Evolutionary conservation across 2,329 filamentous ascomycete species (phyloP).

Genomic region (Cladophialophora psammophila): DNA sequence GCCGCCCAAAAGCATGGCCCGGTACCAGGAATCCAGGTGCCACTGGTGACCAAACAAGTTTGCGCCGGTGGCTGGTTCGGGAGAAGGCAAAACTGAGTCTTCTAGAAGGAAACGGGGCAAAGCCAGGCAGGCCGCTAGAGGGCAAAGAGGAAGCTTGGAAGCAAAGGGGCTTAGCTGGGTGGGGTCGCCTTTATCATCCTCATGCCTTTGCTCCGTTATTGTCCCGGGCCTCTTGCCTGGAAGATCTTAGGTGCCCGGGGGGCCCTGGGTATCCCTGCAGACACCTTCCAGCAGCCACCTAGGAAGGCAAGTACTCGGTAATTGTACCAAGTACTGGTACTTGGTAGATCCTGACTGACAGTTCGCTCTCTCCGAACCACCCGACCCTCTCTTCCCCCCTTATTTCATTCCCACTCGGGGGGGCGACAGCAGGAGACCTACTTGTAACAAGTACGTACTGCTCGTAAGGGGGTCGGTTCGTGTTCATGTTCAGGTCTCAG

Average conservation of each 20-base stretch:
- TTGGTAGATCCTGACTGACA: not conserved
- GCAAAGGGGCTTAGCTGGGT: slow-evolving; percentile 18
- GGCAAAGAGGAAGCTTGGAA: slow-evolving; percentile 4
- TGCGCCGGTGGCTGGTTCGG: slow-evolving; percentile 23
- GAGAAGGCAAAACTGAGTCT: slow-evolving; percentile 28
- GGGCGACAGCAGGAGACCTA: not conserved
- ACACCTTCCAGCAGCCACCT: not conserved
- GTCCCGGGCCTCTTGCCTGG: slow-evolving; percentile 1
- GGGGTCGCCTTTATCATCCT: slow-evolving; percentile 1
- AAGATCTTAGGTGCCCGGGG: not conserved
- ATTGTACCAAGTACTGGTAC: not conserved
- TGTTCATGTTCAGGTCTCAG: not conserved
- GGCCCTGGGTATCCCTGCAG: not conserved
- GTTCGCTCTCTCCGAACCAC: slow-evolving; percentile 1
- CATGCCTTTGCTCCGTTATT: slow-evolving; percentile 22
- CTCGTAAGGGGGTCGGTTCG: not conserved
- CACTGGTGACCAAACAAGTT: not conserved
- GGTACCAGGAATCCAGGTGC: too few species aligned
- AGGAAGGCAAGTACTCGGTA: too few species aligned
- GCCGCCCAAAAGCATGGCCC: too few species aligned
- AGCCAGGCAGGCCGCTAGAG: slow-evolving; percentile 1
- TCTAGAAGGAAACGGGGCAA: slow-evolving; percentile 36
- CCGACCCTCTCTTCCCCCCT: not conserved
- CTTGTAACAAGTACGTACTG: not conserved
- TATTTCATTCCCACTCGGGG: not conserved